A percentile compares a stretch with the other conserved stretches of the same genome.
Evolutionary conservation across 371 early-diverging fungal species (phyloP).

Genomic region (Lichtheimia ornata): DNA sequence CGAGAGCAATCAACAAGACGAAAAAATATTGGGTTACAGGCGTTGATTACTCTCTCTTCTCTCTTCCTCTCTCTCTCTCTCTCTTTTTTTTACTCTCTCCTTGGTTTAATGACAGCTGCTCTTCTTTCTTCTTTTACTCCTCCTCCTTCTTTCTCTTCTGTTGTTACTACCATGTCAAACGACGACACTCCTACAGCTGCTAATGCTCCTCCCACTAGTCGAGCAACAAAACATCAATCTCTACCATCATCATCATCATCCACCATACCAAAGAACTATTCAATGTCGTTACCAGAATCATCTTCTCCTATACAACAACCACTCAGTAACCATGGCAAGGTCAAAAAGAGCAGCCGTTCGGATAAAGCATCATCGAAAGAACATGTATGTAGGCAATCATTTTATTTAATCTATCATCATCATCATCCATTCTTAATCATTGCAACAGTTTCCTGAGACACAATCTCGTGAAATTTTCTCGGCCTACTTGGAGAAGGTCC

Average conservation of each 20-base stretch:
- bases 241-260: neutral
- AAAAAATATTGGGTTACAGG: neutral
- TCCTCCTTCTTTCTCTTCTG: slow-evolving; percentile 1
- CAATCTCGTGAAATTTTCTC: slow-evolving; percentile 23
- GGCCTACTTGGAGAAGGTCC: slow-evolving; percentile 11
- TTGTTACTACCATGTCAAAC: neutral
- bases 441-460: slow-evolving; percentile 7
- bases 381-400: neutral
- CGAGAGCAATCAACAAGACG: no score
- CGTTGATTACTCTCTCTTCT: neutral
- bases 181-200: neutral
- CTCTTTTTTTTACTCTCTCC: neutral
- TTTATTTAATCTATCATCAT: neutral
- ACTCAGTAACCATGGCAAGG: no score
- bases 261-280: neutral
- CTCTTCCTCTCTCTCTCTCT: neutral
- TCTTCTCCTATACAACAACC: no score
- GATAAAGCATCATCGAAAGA: neutral
- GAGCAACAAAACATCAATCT: neutral
- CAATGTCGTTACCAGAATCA: no score
- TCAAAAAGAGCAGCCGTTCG: neutral
- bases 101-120: slow-evolving; percentile 7
- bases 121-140: slow-evolving; percentile 4
- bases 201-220: slow-evolving; percentile 1
- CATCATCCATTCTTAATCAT: neutral